A percentile compares a stretch with the other conserved stretches of the same genome.
Evolutionary conservation across 2,329 filamentous ascomycete species (phyloP).

Genomic region (Colletotrichum tamarilloi): DNA sequence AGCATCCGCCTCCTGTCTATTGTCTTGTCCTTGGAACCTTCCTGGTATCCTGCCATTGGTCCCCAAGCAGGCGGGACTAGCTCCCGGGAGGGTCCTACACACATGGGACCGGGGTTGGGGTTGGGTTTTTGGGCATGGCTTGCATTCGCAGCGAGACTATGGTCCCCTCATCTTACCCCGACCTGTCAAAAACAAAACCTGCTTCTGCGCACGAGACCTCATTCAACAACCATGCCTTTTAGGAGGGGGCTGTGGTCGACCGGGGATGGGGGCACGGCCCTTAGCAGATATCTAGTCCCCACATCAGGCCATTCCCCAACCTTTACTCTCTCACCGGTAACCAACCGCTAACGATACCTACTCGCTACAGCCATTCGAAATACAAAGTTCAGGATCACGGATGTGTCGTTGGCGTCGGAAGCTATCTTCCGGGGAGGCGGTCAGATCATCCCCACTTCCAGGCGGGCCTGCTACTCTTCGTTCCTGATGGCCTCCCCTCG

Average conservation of each 20-base stretch:
- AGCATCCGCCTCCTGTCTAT: constrained; percentile 24
- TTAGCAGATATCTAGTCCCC: constrained; percentile 13
- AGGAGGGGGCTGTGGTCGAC: constrained; percentile 20
- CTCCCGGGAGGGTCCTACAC: constrained; percentile 23
- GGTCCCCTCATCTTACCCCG: constrained; percentile 5
- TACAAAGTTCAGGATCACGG: constrained; percentile 96
- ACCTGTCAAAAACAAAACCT: constrained; percentile 17
- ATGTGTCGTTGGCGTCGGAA: constrained; percentile 86
- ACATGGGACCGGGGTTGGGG: constrained; percentile 22
- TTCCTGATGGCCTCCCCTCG: constrained; percentile 97
- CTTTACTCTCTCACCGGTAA: constrained; percentile 8
- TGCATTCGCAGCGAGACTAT: constrained; percentile 28
- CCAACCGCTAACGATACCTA: constrained; percentile 42
- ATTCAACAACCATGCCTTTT: constrained; percentile 17
- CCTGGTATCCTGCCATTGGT: constrained; percentile 4
- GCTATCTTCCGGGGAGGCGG: constrained; percentile 95
- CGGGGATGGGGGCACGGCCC: constrained; percentile 28
- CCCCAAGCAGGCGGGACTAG: constrained; percentile 17
- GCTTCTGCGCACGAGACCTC: constrained; percentile 30
- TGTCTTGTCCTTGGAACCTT: constrained; percentile 22
- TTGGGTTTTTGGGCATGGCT: constrained; percentile 27
- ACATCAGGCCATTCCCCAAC: constrained; percentile 26
- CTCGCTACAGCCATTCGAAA: constrained; percentile 83
- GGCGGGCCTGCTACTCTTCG: constrained; percentile 92
- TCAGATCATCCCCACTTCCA: constrained; percentile 95